These are phyloP conservation scores for Moesziomyces sp. DNA, from an alignment of 1,284 basidiomycete genomes.

Conservation along the genomic window DNA sequence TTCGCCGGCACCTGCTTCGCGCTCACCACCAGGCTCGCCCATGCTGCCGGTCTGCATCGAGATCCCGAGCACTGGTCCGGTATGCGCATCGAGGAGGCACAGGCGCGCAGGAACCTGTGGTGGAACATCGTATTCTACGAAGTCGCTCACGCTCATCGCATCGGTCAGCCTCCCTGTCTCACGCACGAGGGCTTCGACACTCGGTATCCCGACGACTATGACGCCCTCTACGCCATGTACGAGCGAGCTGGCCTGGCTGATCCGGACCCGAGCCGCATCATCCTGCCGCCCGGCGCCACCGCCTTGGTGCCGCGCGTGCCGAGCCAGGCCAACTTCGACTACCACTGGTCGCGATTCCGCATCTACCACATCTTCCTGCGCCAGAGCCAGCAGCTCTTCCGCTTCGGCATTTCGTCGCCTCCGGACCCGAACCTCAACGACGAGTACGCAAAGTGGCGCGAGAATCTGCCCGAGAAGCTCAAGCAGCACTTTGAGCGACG, in stretches of 20 bases:
- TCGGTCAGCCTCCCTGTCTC: slow-evolving; percentile 52
- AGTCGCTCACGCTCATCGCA: slow-evolving; percentile 46
- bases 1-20: slow-evolving; percentile 59
- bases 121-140: slow-evolving; percentile 54
- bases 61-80: slow-evolving; percentile 56
- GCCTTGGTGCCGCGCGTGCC: slow-evolving; percentile 39
- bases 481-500: slow-evolving; percentile 43
- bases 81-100: slow-evolving; percentile 57
- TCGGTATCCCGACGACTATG: slow-evolving; percentile 55
- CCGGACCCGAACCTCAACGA: slow-evolving; percentile 44
- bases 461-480: slow-evolving; percentile 44
- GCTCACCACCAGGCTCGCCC: slow-evolving; percentile 50
- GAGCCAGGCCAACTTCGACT: slow-evolving; percentile 48
- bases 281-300: slow-evolving; percentile 45
- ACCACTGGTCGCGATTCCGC: slow-evolving; percentile 51
- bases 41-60: slow-evolving; percentile 58
- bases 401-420: slow-evolving; percentile 49
- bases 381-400: slow-evolving; percentile 53
- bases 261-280: slow-evolving; percentile 40
- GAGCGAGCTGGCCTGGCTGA: slow-evolving; percentile 45
- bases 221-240: slow-evolving; percentile 44
- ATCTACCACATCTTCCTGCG: slow-evolving; percentile 51
- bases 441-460: slow-evolving; percentile 49
- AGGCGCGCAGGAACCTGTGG: slow-evolving; percentile 55
- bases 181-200: slow-evolving; percentile 55